Conservation (phyloP, 768 basidiomycete genomes). For the Leccinum boreale region DNA sequence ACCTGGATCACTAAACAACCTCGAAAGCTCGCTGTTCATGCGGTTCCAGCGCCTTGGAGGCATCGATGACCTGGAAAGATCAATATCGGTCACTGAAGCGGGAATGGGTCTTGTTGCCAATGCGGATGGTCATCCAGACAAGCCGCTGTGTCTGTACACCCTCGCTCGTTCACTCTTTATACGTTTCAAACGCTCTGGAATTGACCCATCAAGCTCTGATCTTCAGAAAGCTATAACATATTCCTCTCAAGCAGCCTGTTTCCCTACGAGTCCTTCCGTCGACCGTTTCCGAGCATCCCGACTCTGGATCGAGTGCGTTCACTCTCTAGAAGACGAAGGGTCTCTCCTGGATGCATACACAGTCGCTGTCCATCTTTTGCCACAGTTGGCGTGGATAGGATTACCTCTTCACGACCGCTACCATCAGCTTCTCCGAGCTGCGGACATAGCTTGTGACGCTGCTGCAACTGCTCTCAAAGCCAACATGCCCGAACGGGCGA, state of each 20-base stretch:
- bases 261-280: not conserved
- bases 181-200: not conserved
- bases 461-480: not conserved
- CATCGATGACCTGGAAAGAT: not conserved
- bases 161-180: not conserved
- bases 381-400: not conserved
- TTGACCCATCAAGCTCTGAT: not conserved
- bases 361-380: not conserved
- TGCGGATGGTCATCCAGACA: not conserved
- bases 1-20: not conserved
- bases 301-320: not conserved
- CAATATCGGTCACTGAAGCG: not conserved
- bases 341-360: not conserved
- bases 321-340: no score
- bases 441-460: not conserved
- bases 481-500: not conserved
- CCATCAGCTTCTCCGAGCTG: not conserved
- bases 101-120: not conserved
- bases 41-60: not conserved
- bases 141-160: not conserved
- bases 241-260: not conserved
- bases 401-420: not conserved
- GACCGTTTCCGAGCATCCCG: not conserved
- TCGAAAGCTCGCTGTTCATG: not conserved
- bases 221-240: not conserved